These are phyloP conservation scores for Arxiozyma heterogenica DNA, from an alignment of 1,139 yeast species.

Conservation along the genomic window DNA sequence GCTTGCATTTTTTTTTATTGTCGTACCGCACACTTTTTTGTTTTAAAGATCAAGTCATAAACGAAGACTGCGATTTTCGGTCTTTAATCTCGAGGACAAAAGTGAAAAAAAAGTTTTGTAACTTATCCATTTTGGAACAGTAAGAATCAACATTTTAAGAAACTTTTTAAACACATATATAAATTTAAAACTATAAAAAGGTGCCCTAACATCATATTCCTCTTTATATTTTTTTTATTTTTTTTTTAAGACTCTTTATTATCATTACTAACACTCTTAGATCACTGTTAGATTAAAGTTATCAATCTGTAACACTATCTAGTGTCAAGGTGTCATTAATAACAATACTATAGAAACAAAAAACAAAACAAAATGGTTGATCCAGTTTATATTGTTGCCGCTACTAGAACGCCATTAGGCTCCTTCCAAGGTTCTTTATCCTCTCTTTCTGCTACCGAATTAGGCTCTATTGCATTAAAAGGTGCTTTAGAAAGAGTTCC, in stretches of 20 bases:
- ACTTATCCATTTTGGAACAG: background rate
- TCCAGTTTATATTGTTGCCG: slow-evolving; percentile 76
- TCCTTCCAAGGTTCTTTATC: slow-evolving; percentile 80
- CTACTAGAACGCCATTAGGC: slow-evolving; percentile 93
- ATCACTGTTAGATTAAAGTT: slow-evolving; percentile 9
- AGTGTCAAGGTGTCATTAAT: background rate
- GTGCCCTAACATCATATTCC: no score
- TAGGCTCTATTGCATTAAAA: slow-evolving; percentile 87
- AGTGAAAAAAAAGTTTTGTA: background rate
- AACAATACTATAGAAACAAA: background rate
- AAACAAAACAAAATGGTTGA: slow-evolving; percentile 26
- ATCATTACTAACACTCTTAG: no score
- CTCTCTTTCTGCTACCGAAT: slow-evolving; percentile 66
- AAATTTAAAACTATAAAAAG: no score
- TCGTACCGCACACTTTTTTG: background rate
- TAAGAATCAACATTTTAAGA: no score
- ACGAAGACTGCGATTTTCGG: background rate
- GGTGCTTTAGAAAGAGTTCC: slow-evolving; percentile 81
- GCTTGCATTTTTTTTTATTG: no score
- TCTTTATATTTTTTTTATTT: no score
- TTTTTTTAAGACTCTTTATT: no score
- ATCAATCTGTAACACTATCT: background rate
- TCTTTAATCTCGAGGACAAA: background rate
- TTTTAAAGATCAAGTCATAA: background rate
- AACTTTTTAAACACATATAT: background rate